Evolutionary conservation across 495 filamentous ascomycete genomes (phyloP).

Genomic region (Aspergillus coremiiformis): DNA sequence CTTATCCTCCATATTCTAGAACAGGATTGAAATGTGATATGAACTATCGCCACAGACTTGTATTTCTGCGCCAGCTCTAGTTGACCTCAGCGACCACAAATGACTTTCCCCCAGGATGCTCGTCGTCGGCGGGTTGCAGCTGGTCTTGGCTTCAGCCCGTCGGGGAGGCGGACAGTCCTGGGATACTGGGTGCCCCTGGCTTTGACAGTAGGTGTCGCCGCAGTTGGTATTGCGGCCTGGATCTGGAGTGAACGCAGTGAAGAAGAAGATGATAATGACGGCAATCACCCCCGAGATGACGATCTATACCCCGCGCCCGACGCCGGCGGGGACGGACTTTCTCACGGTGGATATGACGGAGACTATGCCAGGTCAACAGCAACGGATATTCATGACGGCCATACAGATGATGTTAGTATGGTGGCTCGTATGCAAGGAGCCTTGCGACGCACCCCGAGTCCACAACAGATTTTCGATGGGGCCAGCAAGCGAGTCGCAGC

Average conservation of each 20-base stretch:
- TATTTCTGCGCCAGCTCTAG: slow-evolving; percentile 30
- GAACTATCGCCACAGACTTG: slow-evolving; percentile 20
- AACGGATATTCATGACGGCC: slow-evolving; percentile 28
- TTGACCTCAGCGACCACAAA: slow-evolving; percentile 36
- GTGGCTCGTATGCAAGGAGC: slow-evolving; percentile 73
- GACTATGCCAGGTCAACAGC: slow-evolving; percentile 28
- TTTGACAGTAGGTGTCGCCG: slow-evolving; percentile 76
- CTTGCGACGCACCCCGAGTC: slow-evolving; percentile 80
- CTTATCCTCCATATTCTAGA: slow-evolving; percentile 6
- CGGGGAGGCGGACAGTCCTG: slow-evolving; percentile 58
- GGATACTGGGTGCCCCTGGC: slow-evolving; percentile 82
- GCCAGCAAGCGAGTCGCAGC: slow-evolving; percentile 70
- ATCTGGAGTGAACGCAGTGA: slow-evolving; percentile 81
- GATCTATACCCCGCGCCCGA: slow-evolving; percentile 31
- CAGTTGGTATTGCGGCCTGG: slow-evolving; percentile 80
- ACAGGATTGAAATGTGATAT: slow-evolving; percentile 33
- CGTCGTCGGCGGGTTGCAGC: slow-evolving; percentile 50
- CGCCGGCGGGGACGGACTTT: slow-evolving; percentile 20
- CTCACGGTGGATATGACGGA: slow-evolving; percentile 23
- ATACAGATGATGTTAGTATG: slow-evolving; percentile 51
- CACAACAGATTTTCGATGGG: slow-evolving; percentile 77
- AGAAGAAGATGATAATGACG: slow-evolving; percentile 58
- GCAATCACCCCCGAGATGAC: slow-evolving; percentile 41
- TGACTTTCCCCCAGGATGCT: slow-evolving; percentile 68
- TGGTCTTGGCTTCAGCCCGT: slow-evolving; percentile 46